Evolutionary conservation across 176 grass and related monocot species (phyloP), one percentile per base, ranked within the genome.

Genomic region (Hyparrhenia diplandra): DNA sequence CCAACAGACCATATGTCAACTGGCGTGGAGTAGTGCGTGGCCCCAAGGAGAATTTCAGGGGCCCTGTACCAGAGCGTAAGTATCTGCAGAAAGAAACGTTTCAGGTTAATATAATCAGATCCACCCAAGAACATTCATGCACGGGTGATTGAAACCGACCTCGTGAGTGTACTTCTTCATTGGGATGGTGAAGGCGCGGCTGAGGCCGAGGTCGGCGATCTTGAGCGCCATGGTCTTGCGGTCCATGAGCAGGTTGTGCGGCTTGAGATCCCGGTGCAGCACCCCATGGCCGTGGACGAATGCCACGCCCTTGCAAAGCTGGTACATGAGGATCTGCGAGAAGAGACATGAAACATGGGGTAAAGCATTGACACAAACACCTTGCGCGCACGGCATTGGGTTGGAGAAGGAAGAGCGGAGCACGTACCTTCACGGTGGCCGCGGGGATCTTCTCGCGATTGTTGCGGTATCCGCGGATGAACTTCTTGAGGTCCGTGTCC

Each of bases 401-500:
- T 28, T 7, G 24, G 7, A 3, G 5, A 1, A 8, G 5, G n/a
- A 25, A 51, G 21, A 5, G 54, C 3, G 6, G 24, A 5, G 46
- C 4, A 16, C 1, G 16, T 78, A 99, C 96, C 90, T 95, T 99
- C 10, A 89, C 88, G 49, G 84, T 91, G 46, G 62, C 52, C 0
- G 85, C 20, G 6, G 92, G 79, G 54, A 99, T 82, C 80, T 82
- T 78, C 81, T 91, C 79, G 61, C 90, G 82, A 64, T 86, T 99
- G 73, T 73, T 63, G 71, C 93, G 96, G 75, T 91, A 85, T 3
- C 80, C 80, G 28, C 93, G 85, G 82, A 99, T 99, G 90, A 86
- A 99, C 77, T 95, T 99, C 91, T 95, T 99, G 68, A 96, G 85
- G 75, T 99, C 97, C n/a, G 91, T 95, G 81, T 99, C 97, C 97